Base-by-base conservation (phyloP, 2,329 filamentous ascomycete species). In the Botryotinia calthae region DNA sequence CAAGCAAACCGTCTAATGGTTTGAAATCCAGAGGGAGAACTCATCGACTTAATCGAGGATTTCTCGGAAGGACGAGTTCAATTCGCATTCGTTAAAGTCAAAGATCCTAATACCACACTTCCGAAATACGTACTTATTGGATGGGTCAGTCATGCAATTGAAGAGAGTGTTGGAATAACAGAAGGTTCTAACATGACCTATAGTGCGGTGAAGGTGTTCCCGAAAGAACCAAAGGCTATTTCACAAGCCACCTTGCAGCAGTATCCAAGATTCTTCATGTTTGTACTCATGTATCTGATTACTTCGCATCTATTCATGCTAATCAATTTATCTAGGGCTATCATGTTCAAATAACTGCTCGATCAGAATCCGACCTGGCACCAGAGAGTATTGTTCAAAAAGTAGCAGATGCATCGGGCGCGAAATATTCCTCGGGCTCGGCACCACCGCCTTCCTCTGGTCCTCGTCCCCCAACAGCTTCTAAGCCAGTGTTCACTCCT, bases 141-240 rank as follows among this genome's bases (percentile, higher is more conserved):
- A 77, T 99, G 96, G 92, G 87, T 89, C 81, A 75, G 84, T 68
- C 42, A 68, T 40, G 46, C 31, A 64, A 48, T 64, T 48, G 59
- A 44, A 34, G 48, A 56, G 20, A 59, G 48, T 12, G 31, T 28
- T 20, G 20, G 16, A 34, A 54, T 56, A 25, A 44, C 37, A 40
- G 63, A 40, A 51, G 48, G n/a, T 65, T 66, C 79, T 81, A 73
- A 81, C 75, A 73, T 20, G 68, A 37, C n/a, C 61, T 69, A 67
- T 76, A 87, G 92, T 99, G 96, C 82, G 96, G 96, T 77, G 95
- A 97, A 81, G 96, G 96, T 78, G 96, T 99, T 25, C 96, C 96
- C n/a, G 96, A 99, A 84, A 88, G 95, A 79, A 98, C 95, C 75
- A 99, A 98, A 84, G 96, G 96, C 76, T 98, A 98, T 84, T 99